phyloP scores from a whole-genome alignment of 2,329 filamentous ascomycete species.

The Pseudogymnoascus sp. region DNA sequence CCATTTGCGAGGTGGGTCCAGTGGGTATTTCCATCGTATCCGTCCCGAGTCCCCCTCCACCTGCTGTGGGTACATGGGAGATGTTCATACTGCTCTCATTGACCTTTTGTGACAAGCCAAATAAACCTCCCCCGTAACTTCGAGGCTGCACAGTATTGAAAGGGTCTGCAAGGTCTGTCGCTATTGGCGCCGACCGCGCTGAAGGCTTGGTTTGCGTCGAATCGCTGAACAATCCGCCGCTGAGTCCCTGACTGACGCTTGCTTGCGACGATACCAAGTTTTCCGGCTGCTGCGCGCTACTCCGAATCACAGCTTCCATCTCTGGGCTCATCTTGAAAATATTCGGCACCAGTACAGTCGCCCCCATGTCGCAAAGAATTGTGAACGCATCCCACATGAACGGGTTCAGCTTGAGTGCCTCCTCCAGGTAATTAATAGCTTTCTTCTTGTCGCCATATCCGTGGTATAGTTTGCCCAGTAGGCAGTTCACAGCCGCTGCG shows the following conservation, averaged over 20 bases:
- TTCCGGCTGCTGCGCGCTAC: constrained; percentile 16
- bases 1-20: constrained; percentile 36
- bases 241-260: constrained; percentile 30
- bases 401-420: constrained; percentile 80
- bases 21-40: constrained; percentile 60
- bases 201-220: constrained; percentile 23
- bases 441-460: constrained; percentile 75
- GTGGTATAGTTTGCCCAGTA: constrained; percentile 81
- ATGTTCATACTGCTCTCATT: constrained; percentile 30
- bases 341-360: constrained; percentile 72
- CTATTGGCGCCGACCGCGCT: constrained; percentile 19
- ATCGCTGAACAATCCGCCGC: constrained; percentile 22
- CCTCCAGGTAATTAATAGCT: constrained; percentile 79
- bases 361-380: constrained; percentile 78
- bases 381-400: constrained; percentile 98
- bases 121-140: constrained; percentile 25
- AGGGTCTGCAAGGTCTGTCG: constrained; percentile 26
- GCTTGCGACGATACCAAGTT: not conserved
- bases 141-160: constrained; percentile 26
- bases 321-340: constrained; percentile 73
- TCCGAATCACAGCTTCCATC: constrained; percentile 44
- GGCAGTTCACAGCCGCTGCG: constrained; percentile 70
- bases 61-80: constrained; percentile 27
- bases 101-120: constrained; percentile 28
- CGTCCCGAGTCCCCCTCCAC: constrained; percentile 29